Evolutionary conservation across 2,329 filamentous ascomycete genomes (phyloP), one percentile per base, ranked within the genome.

Genomic region (Balansia obtecta): DNA sequence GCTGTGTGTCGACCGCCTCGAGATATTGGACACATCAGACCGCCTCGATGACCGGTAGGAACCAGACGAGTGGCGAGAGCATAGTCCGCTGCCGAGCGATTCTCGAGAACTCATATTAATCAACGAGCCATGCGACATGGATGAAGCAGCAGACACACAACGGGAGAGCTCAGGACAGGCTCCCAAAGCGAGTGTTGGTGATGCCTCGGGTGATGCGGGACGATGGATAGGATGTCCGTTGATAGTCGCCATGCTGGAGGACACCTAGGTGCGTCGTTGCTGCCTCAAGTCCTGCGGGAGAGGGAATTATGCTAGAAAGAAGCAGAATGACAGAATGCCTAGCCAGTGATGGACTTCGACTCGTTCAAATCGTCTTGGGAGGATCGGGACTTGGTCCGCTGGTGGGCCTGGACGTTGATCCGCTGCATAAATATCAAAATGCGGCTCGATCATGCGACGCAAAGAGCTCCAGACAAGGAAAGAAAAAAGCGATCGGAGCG

Each of bases 161-260:
- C 83, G 82, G 49, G 80, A 75, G 49, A 84, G 72, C 51, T 74
- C 70, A 12, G 78, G 73, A 43, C 75, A 74, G 41, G 78, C 71
- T 40, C 79, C 75, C 51, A 86, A 71, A 50, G 83, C 80, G 39
- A 76, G 73, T n/a, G 75, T 76, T 7, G 85, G 83, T 16, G 76
- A 72, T 16, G 73, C 68, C 59, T 81, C 80, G 38, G 81, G 80
- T 47, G 82, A 79, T 75, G 46, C 71, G 55, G 54, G 58, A 48
- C 18, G 61, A 58, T 46, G 56, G 27, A 56, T 54, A 46, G 55
- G 58, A 43, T 61, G 59, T 49, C 64, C 59, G 57, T 65, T 62
- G 54, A 62, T 56, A 53, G 62, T 61, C 38, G 65, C 62, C 65
- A 69, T 69, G 15, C 30, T 42, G n/a, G 39, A 13, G 32, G 46